Evolutionary conservation across 352 stramenopile genomes (phyloP).

Genomic region (Phytophthora europaea): DNA sequence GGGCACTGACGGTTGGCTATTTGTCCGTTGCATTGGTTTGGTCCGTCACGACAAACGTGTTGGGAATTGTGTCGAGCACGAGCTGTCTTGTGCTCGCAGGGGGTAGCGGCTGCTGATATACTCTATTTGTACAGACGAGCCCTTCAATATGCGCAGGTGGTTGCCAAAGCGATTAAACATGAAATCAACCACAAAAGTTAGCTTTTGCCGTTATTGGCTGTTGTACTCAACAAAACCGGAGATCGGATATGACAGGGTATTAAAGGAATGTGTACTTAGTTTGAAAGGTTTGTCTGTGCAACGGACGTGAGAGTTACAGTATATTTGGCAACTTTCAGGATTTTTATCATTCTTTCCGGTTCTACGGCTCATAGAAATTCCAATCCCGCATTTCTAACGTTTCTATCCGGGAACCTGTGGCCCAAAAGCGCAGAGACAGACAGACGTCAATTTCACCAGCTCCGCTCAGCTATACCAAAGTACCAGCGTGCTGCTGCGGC

Average conservation of each 20-base stretch:
- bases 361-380: not conserved
- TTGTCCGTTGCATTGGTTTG: slow-evolving; percentile 41
- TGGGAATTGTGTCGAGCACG: slow-evolving; percentile 20
- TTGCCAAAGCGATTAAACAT: too few species aligned
- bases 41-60: slow-evolving; percentile 46
- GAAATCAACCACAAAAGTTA: too few species aligned
- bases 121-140: too few species aligned
- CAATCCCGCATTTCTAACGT: not conserved
- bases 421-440: not conserved
- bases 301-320: too few species aligned
- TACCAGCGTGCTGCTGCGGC: not conserved
- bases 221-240: too few species aligned
- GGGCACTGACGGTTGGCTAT: slow-evolving; percentile 40
- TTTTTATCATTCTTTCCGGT: not conserved
- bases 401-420: not conserved
- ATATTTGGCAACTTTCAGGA: too few species aligned
- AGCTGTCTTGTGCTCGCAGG: slow-evolving; percentile 36
- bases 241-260: too few species aligned
- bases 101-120: slow-evolving; percentile 33
- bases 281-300: too few species aligned
- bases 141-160: too few species aligned
- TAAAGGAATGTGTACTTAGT: too few species aligned
- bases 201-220: too few species aligned
- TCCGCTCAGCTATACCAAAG: not conserved
- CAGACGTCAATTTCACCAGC: not conserved